Base-by-base conservation (phyloP, 768 basidiomycete species). In the Suillus fuscotomentosus region DNA sequence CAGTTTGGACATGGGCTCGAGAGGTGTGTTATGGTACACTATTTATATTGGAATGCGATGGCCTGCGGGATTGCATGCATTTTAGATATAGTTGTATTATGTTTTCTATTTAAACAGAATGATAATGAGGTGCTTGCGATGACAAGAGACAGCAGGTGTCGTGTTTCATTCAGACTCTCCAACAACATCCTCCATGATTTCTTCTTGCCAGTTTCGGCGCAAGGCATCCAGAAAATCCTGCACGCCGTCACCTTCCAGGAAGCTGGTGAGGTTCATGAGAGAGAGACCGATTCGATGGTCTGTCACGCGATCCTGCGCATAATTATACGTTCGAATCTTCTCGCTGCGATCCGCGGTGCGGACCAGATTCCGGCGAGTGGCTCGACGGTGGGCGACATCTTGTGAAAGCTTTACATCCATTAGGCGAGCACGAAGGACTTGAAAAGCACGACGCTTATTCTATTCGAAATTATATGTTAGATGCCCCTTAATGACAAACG, bases 271-370 rank as follows among this genome's bases (percentile, higher is more conserved):
- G 65, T 90, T 90, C 77, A 81, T 88, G 34, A 93, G 67, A 1
- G 91, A 90, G 31, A 95, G 72, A 5, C 91, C 90, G 48, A 97
- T 87, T 0, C 95, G 84, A 70, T 98, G 96, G 74, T 97, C 96
- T 3, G 96, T 99, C 11, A 98, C 87, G 11, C 95, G 89, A 67
- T 95, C 94, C 82, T 95, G 95, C 1, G 94, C 86, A 74, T 89
- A 96, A 70, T 97, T 98, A 76, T 98, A 99, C 5, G 97, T 99
- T 66, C 97, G 81, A 63, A 99, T 91, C 75, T 98, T 99, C 72
- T 98, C 95, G 69, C 93, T 94, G 24, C 97, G 81, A 72, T 96
- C 95, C 2, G 88, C 89, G 0, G 89, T 88, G 50, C 87, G 86
- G 10, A 99, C 89, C 3, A 98, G 88, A 66, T 79, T 88, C 41